Evolutionary conservation across 257 asterid genomes (phyloP), one percentile per base, ranked within the genome.

Genomic region (Echium plantagineum): DNA sequence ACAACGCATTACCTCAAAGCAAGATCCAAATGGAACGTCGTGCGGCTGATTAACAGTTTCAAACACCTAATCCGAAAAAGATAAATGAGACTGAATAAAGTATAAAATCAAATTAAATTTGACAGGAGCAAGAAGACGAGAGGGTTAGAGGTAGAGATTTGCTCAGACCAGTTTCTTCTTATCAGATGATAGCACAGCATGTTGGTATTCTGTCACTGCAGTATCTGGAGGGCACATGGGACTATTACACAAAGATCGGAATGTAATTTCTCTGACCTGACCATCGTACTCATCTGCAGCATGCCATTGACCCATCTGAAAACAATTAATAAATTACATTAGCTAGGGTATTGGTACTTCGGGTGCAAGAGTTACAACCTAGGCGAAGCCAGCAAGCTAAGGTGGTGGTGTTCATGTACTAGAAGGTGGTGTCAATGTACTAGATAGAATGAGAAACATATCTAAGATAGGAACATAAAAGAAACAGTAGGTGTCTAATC

Each of bases 171-270:
- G 84, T 52, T 65, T 74, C 62, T 70, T 85, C 63, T 78, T 87
- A 74, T 90, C 97, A 57, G 74, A 69, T 15, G 94, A 83, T 47
- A 87, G 66, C 67, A 77, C 78, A 64, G 42, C 73, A 70, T 85
- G 96, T 63, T 90, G 95, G 77, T 74, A 69, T 80, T 90, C 97
- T 21, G 91, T 85, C 77, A 90, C 78, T 59, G 94, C 87, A 60
- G 93, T 90, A 77, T 90, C 94, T 22, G 96, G 94, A 68, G 96
- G 96, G 70, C 97, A 90, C 90, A 90, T 80, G 19, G 97, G 95
- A 67, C 87, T 85, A 62, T 85, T 74, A 66, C 96, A 90, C 75
- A 85, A 64, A 57, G 85, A 72, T 72, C 87, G 82, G 62, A 76
- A 78, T 55, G 81, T 78, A 66, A 87, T 83, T 75, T 90, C 96